Evolutionary conservation across 169 alveolate species (phyloP), one percentile per base, ranked within the genome.

Genomic region (Plasmodium sp.): DNA sequence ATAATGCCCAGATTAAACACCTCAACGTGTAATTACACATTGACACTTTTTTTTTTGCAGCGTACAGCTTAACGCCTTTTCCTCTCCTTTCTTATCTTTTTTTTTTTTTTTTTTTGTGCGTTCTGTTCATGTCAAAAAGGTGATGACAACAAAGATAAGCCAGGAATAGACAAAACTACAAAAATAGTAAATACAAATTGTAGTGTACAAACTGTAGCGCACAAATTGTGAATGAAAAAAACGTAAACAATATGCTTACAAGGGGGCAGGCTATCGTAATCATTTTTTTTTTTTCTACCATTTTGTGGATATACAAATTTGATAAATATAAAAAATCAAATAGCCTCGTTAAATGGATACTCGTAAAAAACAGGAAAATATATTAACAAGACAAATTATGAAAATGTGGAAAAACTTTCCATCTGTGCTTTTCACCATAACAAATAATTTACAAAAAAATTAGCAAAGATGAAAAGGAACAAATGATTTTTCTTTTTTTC

Each of bases 281-380:
- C 48, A 88, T 67, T 9, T 51, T 88, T 62, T 10, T 88, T 7
- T 62, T 71, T 41, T 79, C 91, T 74, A 79, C 94, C 34, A 74
- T 88, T 88, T 27, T 88, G 18, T 88, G 94, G 94, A 88, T 88
- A 88, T 79, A 88, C 72, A 80, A 79, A 39, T 79, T 79, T 18
- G 94, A 88, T 83, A 77, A 88, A 81, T 88, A 88, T 80, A 88
- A 88, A 88, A 88, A 88, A 22, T 80, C 94, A 81, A 73, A 88
- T 10, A 34, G 80, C 72, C 48, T 88, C 51, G 36, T 62, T 39
- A 88, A 80, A 88, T 88, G 94, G 94, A 88, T 88, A 58, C 88
- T 79, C 48, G 94, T 88, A 88, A 75, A 51, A 71, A 80, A 43
- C 34, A 48, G 41, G 81, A 27, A 85, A 14, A 71, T n/a, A 84